These are phyloP conservation scores for Rhodosporidiobolus odoratus DNA, from an alignment of 768 basidiomycete species.

Conservation along the genomic window DNA sequence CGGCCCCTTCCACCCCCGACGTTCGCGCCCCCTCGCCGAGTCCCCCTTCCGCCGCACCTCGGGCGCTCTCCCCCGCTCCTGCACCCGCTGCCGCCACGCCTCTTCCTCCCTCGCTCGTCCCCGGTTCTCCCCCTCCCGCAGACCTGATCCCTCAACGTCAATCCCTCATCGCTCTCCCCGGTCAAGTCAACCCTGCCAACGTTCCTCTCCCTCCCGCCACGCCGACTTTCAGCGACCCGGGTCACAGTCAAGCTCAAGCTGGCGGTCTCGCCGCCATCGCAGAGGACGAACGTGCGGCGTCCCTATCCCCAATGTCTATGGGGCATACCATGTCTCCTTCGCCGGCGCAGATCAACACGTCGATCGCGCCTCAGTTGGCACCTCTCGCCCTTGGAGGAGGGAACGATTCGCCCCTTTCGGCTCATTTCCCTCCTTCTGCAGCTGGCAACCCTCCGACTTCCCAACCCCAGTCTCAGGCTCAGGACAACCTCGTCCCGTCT, in stretches of 20 bases:
- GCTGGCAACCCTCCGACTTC: not conserved
- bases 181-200: constrained; percentile 24
- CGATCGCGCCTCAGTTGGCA: constrained; percentile 15
- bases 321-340: not conserved
- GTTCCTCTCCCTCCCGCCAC: constrained; percentile 30
- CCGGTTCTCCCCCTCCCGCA: not conserved
- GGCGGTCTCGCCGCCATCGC: constrained; percentile 8
- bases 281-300: not conserved
- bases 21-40: not conserved
- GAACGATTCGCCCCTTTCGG: constrained; percentile 17
- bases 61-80: not conserved
- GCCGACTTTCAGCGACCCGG: constrained; percentile 9
- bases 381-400: constrained; percentile 5
- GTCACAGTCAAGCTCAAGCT: not conserved
- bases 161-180: not conserved
- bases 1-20: not conserved
- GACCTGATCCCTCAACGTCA: not conserved
- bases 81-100: not conserved
- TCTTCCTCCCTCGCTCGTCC: constrained; percentile 5
- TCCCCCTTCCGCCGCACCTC: not conserved
- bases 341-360: not conserved
- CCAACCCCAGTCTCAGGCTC: not conserved
- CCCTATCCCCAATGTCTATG: not conserved
- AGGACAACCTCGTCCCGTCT: not conserved
- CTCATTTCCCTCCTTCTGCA: constrained; percentile 10